phyloP scores from a whole-genome alignment of 1,284 basidiomycete genomes.

The Ustilago shanxiensis region DNA sequence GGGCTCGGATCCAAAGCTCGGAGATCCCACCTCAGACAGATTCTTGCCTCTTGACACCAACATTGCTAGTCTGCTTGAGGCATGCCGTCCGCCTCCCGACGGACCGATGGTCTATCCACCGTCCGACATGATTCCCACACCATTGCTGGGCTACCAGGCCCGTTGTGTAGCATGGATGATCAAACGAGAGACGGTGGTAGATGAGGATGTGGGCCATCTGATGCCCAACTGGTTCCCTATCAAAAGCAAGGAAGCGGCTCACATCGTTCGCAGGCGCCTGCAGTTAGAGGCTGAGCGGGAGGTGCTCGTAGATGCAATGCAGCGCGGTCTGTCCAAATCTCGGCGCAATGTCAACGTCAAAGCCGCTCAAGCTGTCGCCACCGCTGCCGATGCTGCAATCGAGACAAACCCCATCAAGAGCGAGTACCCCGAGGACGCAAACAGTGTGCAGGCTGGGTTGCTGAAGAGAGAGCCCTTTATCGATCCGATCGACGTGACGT shows the following conservation, averaged over 20 bases:
- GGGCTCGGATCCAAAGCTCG: constrained; percentile 27
- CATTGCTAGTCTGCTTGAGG: constrained; percentile 48
- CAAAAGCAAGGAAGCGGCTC: constrained; percentile 23
- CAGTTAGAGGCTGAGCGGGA: constrained; percentile 38
- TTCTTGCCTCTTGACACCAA: constrained; percentile 46
- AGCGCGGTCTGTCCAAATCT: constrained; percentile 19
- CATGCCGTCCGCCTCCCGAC: constrained; percentile 39
- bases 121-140: constrained; percentile 38
- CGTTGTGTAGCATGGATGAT: constrained; percentile 54
- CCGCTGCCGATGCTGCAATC: neutral
- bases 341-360: constrained; percentile 39
- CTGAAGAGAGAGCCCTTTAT: constrained; percentile 44
- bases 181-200: constrained; percentile 35
- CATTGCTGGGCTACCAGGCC: constrained; percentile 45
- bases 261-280: constrained; percentile 26
- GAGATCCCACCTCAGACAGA: constrained; percentile 22
- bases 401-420: neutral
- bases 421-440: neutral
- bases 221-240: constrained; percentile 51
- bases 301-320: constrained; percentile 30
- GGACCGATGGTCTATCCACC: constrained; percentile 36
- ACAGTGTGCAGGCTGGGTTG: neutral
- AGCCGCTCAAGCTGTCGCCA: constrained; percentile 6
- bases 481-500: constrained; percentile 26
- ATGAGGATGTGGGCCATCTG: constrained; percentile 34